Evolutionary conservation across 495 filamentous ascomycete species (phyloP).

Genomic region (Neurospora tetraspora): DNA sequence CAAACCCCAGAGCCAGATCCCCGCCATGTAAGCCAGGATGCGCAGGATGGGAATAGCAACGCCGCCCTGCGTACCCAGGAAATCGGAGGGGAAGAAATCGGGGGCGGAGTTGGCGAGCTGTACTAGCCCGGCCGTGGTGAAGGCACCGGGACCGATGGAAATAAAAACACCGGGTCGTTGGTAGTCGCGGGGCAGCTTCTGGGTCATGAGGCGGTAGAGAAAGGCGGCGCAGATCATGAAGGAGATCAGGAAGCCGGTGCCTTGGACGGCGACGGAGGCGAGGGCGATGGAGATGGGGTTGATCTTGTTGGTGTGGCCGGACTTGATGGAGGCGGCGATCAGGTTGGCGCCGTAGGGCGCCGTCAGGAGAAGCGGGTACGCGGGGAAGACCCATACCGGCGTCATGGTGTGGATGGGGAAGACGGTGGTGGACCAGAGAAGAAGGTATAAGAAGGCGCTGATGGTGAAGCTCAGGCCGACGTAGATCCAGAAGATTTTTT

Average conservation of each 20-base stretch:
- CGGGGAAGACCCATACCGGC: slow-evolving; percentile 85
- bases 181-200: slow-evolving; percentile 71
- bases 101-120: slow-evolving; percentile 31
- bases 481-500: slow-evolving; percentile 67
- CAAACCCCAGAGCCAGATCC: slow-evolving; percentile 78
- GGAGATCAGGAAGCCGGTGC: slow-evolving; percentile 75
- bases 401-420: slow-evolving; percentile 86
- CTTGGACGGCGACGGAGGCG: slow-evolving; percentile 64
- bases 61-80: slow-evolving; percentile 22
- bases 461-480: slow-evolving; percentile 50
- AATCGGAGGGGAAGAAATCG: slow-evolving; percentile 29
- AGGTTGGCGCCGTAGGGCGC: slow-evolving; percentile 66
- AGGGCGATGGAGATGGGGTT: slow-evolving; percentile 55
- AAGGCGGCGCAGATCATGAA: slow-evolving; percentile 82
- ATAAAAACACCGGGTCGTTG: slow-evolving; percentile 78
- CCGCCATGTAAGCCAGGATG: slow-evolving; percentile 34
- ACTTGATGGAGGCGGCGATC: slow-evolving; percentile 32
- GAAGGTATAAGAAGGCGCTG: slow-evolving; percentile 61
- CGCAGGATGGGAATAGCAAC: slow-evolving; percentile 26
- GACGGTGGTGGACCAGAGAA: slow-evolving; percentile 50
- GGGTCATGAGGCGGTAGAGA: slow-evolving; percentile 83
- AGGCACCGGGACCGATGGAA: slow-evolving; percentile 67
- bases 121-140: slow-evolving; percentile 63
- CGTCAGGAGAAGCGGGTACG: slow-evolving; percentile 73
- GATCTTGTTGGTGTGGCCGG: slow-evolving; percentile 27